Percentiles rank a stretch among this genome's conserved stretches.
Evolutionary conservation across 441 rosid species (phyloP).

Genomic region (Melastoma candidum): DNA sequence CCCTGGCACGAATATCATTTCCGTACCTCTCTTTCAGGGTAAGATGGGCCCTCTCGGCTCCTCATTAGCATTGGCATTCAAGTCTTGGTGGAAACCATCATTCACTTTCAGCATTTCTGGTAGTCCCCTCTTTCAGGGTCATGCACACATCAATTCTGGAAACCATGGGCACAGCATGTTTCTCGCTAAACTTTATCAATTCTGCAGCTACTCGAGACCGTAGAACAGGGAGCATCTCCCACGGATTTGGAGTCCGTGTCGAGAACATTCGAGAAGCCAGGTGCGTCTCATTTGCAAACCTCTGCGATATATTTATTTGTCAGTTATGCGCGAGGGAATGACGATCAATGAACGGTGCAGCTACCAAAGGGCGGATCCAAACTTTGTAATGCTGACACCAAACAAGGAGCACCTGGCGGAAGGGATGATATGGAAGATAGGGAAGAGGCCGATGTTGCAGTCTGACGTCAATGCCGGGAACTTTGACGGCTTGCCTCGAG

Average conservation of each 20-base stretch:
- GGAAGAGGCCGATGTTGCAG: conserved; percentile 71
- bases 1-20: conserved; percentile 1
- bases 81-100: conserved; percentile 98
- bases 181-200: neutral
- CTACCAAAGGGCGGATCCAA: conserved; percentile 90
- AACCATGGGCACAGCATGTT: neutral
- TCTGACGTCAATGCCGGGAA: conserved; percentile 64
- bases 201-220: conserved; percentile 69
- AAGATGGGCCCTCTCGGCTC: conserved; percentile 85
- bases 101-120: conserved; percentile 81
- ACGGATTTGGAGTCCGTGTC: conserved; percentile 69
- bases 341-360: conserved; percentile 26
- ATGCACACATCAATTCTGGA: neutral
- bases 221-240: conserved; percentile 30
- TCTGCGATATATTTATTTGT: neutral
- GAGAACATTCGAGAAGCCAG: conserved; percentile 87
- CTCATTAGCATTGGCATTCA: conserved; percentile 66
- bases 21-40: conserved; percentile 39
- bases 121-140: conserved; percentile 10
- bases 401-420: conserved; percentile 86
- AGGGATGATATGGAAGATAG: conserved; percentile 58
- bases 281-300: conserved; percentile 18
- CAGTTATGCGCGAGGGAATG: neutral
- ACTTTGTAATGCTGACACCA: conserved; percentile 82
- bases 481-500: conserved; percentile 53